These are phyloP conservation scores for Chrysophaeum taylorii DNA, from an alignment of 352 stramenopile genomes.

Conservation along the genomic window DNA sequence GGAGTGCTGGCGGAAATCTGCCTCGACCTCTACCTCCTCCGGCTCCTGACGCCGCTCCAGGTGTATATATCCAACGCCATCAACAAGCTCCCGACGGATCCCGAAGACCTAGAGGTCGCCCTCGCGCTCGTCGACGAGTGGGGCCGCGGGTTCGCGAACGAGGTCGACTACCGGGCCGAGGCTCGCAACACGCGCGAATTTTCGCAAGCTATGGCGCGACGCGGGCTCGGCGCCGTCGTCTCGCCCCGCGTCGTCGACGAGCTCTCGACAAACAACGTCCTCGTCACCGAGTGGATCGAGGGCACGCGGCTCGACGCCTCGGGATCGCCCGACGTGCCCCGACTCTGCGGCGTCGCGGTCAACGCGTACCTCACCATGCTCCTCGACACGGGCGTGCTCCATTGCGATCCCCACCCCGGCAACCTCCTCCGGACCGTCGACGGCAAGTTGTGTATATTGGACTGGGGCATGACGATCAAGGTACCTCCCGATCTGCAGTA, in stretches of 20 bases:
- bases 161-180: slow-evolving; percentile 45
- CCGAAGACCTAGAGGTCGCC: background rate
- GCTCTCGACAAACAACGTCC: slow-evolving; percentile 28
- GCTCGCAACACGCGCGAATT: slow-evolving; percentile 39
- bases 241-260: slow-evolving; percentile 39
- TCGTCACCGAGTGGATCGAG: slow-evolving; percentile 46
- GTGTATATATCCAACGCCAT: background rate
- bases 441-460: slow-evolving; percentile 42
- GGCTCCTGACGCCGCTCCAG: slow-evolving; percentile 14
- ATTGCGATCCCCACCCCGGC: slow-evolving; percentile 41
- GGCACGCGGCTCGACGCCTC: slow-evolving; percentile 35
- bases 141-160: slow-evolving; percentile 44
- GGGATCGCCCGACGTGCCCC: slow-evolving; percentile 36
- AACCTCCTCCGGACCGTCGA: slow-evolving; percentile 43
- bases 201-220: slow-evolving; percentile 35
- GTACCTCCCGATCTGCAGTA: slow-evolving; percentile 28
- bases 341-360: slow-evolving; percentile 43
- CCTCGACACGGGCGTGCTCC: slow-evolving; percentile 50
- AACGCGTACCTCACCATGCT: slow-evolving; percentile 52
- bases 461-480: slow-evolving; percentile 46
- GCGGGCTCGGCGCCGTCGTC: slow-evolving; percentile 36
- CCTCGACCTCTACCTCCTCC: slow-evolving; percentile 49
- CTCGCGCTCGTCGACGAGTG: slow-evolving; percentile 43
- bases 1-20: slow-evolving; percentile 51
- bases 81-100: background rate